Base-by-base conservation (phyloP, 2,329 filamentous ascomycete species). In the Fusarium buharicum region DNA sequence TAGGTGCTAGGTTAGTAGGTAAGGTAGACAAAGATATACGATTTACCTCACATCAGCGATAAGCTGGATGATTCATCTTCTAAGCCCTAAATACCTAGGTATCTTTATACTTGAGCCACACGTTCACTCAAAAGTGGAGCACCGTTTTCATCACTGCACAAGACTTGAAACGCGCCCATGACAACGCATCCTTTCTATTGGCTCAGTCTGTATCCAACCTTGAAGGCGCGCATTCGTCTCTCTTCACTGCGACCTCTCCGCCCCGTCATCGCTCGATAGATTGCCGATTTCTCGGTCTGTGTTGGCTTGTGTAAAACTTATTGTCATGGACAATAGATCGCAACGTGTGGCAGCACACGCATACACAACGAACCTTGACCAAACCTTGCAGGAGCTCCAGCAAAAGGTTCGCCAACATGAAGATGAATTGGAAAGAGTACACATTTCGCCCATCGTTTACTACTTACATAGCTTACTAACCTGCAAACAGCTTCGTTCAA, bases 381-480 rank as follows among this genome's bases (percentile, higher is more conserved):
- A 84, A 50, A 92, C 90, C 2, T 70, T 93, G 39, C 83, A 81
- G 60, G 87, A 90, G 70, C 83, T 94, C 2, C 86, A 90, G 71
- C 77, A 75, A 14, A 79, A 79, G 67, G 80, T 88, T 27, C 77
- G 78, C 51, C 81, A 87, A 68, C 81, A 85, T 59, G 82, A 86
- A 69, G 73, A 74, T 48, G 76, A 80, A 48, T 73, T 88, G 16
- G 73, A 77, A 53, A 78, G 78, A 73, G 83, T 84, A 55, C 41
- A 66, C 41, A 65, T 39, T 14, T 8, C 14, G 16, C 13, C 28
- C 27, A 16, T 20, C 27, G 6, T 13, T 5, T 22, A 24, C 16
- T 9, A n/a, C n/a, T 11, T 9, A 10, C 24, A 20, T 37, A 20
- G 18, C 7, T 24, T 41, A 46, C 39, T 62, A 38, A 62, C 41